phyloP scores from a whole-genome alignment of 2,329 filamentous ascomycete species.

The Grosmannia huntii region DNA sequence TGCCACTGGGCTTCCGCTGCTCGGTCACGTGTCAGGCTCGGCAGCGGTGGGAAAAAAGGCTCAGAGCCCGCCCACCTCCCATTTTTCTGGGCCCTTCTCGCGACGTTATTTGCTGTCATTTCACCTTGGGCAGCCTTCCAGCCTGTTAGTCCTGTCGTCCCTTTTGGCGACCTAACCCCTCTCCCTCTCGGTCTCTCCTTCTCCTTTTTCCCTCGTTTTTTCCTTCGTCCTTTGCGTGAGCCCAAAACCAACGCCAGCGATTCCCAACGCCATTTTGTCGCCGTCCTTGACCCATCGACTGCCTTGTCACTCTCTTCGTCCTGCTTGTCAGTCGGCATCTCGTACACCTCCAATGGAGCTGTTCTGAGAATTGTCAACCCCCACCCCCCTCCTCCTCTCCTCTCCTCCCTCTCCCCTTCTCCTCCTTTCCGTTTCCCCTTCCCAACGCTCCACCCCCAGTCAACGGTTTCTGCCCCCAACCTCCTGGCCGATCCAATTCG shows the following conservation, averaged over 20 bases:
- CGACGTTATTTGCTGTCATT: conserved; percentile 1
- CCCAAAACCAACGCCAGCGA: not conserved
- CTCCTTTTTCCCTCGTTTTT: not conserved
- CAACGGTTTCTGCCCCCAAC: not conserved
- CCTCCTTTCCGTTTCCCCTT: not conserved
- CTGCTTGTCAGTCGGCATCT: not conserved
- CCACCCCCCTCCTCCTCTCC: not conserved
- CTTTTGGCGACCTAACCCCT: conserved; percentile 7
- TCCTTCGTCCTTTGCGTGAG: not conserved
- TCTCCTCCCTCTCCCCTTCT: not conserved
- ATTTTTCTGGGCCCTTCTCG: not conserved
- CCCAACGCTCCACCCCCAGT: not conserved
- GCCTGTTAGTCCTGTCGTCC: not conserved
- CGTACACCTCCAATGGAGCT: not conserved
- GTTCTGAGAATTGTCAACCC: not conserved
- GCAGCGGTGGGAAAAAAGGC: conserved; percentile 6
- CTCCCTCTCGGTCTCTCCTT: not conserved
- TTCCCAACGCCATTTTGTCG: not conserved
- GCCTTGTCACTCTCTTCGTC: not conserved
- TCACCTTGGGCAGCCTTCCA: conserved; percentile 6
- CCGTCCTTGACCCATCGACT: not conserved
- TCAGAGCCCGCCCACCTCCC: conserved; percentile 6
- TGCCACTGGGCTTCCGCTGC: not conserved
- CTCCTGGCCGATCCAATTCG: not conserved
- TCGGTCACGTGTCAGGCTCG: conserved; percentile 2